Evolutionary conservation across 2,329 filamentous ascomycete genomes (phyloP), one percentile per base, ranked within the genome.

Genomic region (Colletotrichum sansevieriae): DNA sequence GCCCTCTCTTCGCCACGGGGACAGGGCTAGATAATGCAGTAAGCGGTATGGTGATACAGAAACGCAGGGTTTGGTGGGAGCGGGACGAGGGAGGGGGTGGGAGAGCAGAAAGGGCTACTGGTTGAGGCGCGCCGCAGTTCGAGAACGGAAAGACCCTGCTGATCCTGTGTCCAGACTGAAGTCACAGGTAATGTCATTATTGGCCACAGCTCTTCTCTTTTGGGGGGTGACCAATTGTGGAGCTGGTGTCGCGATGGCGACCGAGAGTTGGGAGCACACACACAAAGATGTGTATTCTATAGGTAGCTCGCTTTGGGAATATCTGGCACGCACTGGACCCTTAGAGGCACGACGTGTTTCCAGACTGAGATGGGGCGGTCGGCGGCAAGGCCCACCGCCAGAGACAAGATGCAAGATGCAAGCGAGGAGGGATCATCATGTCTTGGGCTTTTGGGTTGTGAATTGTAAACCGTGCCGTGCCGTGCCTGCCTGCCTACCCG

Each of bases 81-180:
- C 29, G 29, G 29, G 29, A 29, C 29, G 29, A 33, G 39, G 41
- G 3, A 25, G 25, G 49, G 33, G 33, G 41, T 43, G 62, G 47
- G 41, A 60, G 33, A 15, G 20, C 25, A 49, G 54, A 41, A 57
- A 39, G 47, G 39, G 29, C 29, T 29, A 7, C 29, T 49, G 46
- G 13, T 63, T 41, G 37, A 60, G 55, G 54, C 55, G 47, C 43
- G 12, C n/a, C 7, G 25, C 22, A 25, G 20, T 49, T 43, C 60
- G 37, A 59, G 60, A 71, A 71, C 52, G 68, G 68, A 59, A 71
- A 70, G 70, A 72, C 70, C 70, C 70, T 72, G 70, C 58, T 57
- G 68, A 72, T 72, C 70, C 29, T 13, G 51, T 65, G 56, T 61
- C 63, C 63, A 59, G 57, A 55, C 57, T 63, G 63, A 68, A 70